Evolutionary conservation across 2,329 filamentous ascomycete genomes (phyloP).

Genomic region (Alternaria tenuissima): DNA sequence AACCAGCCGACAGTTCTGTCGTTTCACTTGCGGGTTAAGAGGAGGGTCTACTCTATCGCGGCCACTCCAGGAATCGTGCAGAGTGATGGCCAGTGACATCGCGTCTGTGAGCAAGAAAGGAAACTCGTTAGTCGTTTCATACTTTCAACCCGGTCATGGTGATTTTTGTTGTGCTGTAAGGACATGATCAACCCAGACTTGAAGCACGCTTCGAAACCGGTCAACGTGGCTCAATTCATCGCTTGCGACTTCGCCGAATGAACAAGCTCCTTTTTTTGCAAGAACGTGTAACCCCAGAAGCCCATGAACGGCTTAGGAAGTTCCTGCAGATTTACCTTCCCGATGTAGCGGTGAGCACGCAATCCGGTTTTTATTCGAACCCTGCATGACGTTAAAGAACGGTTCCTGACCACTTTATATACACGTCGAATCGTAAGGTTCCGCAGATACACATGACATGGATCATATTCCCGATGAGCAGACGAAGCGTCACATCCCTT

Average conservation of each 20-base stretch:
- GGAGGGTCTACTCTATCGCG: background rate
- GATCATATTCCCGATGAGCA: background rate
- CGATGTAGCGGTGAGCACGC: conserved; percentile 1
- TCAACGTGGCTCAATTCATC: background rate
- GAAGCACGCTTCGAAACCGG: background rate
- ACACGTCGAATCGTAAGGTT: background rate
- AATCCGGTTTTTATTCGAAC: background rate
- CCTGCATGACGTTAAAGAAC: background rate
- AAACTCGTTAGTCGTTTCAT: background rate
- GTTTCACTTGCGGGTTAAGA: background rate
- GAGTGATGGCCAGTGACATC: background rate
- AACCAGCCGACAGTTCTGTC: background rate
- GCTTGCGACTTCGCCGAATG: no score
- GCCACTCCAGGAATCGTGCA: background rate
- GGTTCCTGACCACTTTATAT: background rate
- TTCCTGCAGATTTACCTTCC: background rate
- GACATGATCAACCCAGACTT: background rate
- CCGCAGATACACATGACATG: background rate
- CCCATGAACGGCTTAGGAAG: background rate
- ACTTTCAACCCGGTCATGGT: background rate
- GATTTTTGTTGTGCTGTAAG: background rate
- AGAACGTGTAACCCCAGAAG: background rate
- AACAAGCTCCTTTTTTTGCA: background rate
- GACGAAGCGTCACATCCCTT: background rate
- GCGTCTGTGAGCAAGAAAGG: background rate